These are phyloP conservation scores for Luzula sylvatica DNA, from an alignment of 176 grass and related monocot species.

Conservation along the genomic window DNA sequence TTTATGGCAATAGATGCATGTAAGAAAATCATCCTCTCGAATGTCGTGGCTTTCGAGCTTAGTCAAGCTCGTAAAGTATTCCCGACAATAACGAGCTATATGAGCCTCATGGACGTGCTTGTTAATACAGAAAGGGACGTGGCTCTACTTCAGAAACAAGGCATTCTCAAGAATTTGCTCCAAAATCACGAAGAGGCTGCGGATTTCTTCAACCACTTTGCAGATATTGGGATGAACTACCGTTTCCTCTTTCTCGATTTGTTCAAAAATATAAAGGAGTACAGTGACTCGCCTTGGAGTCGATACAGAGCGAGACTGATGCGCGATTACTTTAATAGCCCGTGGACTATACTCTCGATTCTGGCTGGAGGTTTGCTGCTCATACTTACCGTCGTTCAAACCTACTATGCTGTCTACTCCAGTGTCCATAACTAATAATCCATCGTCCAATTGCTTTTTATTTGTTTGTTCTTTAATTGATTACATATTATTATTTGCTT, in stretches of 20 bases:
- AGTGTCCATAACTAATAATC: no score
- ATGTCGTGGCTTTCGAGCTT: conserved; percentile 33
- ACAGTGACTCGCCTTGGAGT: not conserved
- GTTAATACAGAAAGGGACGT: conserved; percentile 11
- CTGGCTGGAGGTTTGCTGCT: not conserved
- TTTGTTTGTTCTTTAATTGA: no score
- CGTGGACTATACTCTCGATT: not conserved
- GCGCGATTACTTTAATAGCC: not conserved
- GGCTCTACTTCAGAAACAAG: not conserved
- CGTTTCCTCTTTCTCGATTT: conserved; percentile 1
- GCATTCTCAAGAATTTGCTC: conserved; percentile 7
- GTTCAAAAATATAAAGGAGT: not conserved
- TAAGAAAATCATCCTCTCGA: conserved; percentile 5
- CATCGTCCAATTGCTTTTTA: no score
- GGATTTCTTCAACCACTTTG: not conserved
- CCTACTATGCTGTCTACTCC: not conserved
- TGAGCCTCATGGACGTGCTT: conserved; percentile 27
- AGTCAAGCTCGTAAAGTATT: not conserved
- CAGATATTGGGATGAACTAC: rapidly evolving
- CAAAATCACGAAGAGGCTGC: not conserved
- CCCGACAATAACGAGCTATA: conserved; percentile 1
- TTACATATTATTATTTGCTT: no score
- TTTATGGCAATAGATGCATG: conserved; percentile 1
- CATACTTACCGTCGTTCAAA: not conserved
- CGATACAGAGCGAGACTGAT: not conserved